Percentiles rank a stretch among this genome's conserved stretches.
Evolutionary conservation across 2,329 filamentous ascomycete species (phyloP).

Genomic region (Ilyonectria robusta): DNA sequence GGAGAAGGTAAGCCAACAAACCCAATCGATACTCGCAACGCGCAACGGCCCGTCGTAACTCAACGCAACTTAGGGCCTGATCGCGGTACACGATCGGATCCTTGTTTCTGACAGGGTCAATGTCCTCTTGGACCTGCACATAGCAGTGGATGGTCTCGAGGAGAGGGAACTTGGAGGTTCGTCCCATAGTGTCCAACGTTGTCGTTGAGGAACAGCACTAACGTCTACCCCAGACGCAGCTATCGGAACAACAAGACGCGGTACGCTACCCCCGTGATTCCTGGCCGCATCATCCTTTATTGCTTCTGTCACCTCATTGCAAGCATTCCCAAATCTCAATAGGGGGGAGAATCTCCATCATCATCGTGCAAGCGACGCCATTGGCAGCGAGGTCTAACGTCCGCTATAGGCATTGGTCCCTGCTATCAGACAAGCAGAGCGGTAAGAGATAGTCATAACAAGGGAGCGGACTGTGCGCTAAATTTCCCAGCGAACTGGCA

Average conservation of each 20-base stretch:
- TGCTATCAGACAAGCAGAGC: constrained; percentile 51
- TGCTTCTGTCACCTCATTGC: constrained; percentile 33
- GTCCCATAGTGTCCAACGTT: constrained; percentile 32
- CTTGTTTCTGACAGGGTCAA: constrained; percentile 75
- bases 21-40: too few relatives aligned
- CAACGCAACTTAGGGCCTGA: constrained; percentile 43
- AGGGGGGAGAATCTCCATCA: constrained; percentile 28
- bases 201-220: constrained; percentile 47
- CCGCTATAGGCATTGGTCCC: constrained; percentile 56
- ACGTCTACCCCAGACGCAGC: constrained; percentile 40
- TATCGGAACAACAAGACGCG: constrained; percentile 56
- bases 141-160: constrained; percentile 78
- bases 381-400: constrained; percentile 44
- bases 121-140: constrained; percentile 76
- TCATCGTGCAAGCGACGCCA: constrained; percentile 33
- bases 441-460: constrained; percentile 40
- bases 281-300: constrained; percentile 29
- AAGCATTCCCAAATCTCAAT: constrained; percentile 38
- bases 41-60: too few relatives aligned
- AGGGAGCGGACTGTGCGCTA: constrained; percentile 40
- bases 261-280: constrained; percentile 45
- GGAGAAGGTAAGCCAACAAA: too few relatives aligned
- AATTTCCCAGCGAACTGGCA: constrained; percentile 69
- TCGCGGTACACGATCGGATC: constrained; percentile 62
- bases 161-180: constrained; percentile 64